Conservation (phyloP, 768 basidiomycete genomes). For the Boletus subcaerulescens region DNA sequence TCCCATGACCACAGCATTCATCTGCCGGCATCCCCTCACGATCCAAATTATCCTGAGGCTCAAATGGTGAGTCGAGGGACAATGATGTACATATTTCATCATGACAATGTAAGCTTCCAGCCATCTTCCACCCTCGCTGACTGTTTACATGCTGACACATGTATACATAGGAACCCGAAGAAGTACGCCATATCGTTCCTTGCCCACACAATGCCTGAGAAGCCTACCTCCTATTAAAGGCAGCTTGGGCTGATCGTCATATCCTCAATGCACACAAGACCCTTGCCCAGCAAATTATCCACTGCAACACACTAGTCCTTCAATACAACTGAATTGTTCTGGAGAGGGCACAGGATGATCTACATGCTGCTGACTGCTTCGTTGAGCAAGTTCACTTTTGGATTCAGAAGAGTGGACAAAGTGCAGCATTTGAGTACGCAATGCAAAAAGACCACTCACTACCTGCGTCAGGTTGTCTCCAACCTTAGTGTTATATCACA, state of each 20-base stretch:
- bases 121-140: too few species aligned
- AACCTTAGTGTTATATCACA: too few species aligned
- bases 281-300: neutral
- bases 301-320: neutral
- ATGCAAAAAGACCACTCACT: neutral
- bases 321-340: neutral
- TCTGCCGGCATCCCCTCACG: too few species aligned
- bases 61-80: too few species aligned
- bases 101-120: too few species aligned
- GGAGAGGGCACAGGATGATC: neutral
- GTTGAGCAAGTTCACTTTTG: neutral
- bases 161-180: too few species aligned
- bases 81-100: too few species aligned
- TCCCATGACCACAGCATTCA: too few species aligned
- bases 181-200: neutral
- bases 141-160: too few species aligned
- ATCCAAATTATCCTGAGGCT: too few species aligned
- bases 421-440: neutral
- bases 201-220: neutral
- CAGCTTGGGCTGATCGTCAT: neutral
- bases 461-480: too few species aligned
- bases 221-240: neutral
- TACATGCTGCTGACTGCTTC: neutral
- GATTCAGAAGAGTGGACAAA: neutral
- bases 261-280: too few species aligned